Evolutionary conservation across 78 protist species (phyloP).

Genomic region (Protostelium mycophagum): DNA sequence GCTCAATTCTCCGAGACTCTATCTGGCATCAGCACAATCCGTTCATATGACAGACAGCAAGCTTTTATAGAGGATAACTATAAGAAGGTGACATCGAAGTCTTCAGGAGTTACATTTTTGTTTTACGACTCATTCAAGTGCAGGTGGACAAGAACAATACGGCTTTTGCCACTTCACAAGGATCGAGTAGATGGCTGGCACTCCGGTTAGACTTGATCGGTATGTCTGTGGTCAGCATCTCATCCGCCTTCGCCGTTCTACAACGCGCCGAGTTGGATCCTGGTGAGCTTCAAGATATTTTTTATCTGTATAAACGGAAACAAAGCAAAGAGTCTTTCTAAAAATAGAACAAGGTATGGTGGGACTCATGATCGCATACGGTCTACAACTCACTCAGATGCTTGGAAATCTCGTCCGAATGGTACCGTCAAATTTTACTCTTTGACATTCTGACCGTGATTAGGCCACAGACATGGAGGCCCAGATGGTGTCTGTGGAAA

Average conservation of each 20-base stretch:
- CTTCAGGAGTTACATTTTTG: no score
- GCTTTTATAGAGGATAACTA: background rate
- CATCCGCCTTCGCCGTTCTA: slow-evolving; percentile 21
- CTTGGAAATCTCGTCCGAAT: slow-evolving; percentile 64
- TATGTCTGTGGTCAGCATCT: slow-evolving; percentile 32
- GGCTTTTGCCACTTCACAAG: background rate
- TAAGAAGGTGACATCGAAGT: background rate
- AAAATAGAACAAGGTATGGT: slow-evolving; percentile 53
- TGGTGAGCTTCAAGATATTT: no score
- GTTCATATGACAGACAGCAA: slow-evolving; percentile 65
- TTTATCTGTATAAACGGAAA: no score
- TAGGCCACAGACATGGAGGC: slow-evolving; percentile 51
- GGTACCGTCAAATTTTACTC: no score
- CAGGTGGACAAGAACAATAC: background rate
- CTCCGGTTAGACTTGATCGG: slow-evolving; percentile 67
- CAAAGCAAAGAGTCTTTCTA: no score
- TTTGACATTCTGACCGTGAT: no score
- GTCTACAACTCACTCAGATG: slow-evolving; percentile 37
- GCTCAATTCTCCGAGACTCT: slow-evolving; percentile 83
- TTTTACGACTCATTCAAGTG: no score
- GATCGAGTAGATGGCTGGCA: slow-evolving; percentile 77
- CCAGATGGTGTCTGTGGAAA: slow-evolving; percentile 51
- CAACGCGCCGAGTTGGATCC: slow-evolving; percentile 1
- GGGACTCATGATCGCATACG: slow-evolving; percentile 70
- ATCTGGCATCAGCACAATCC: slow-evolving; percentile 86